Evolutionary conservation across 73 alveolate genomes (phyloP).

Genomic region (Urostyla sp.): DNA sequence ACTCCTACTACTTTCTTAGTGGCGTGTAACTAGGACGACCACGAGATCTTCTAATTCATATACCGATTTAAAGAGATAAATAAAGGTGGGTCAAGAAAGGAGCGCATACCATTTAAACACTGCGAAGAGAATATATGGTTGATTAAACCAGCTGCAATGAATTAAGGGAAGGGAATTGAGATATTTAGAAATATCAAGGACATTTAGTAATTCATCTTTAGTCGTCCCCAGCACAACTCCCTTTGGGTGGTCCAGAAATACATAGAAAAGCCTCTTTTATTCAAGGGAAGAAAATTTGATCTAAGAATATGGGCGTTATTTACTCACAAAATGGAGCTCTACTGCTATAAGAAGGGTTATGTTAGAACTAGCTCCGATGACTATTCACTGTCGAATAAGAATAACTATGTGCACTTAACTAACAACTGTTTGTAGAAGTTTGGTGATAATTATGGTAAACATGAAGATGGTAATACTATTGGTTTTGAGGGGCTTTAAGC

Average conservation of each 20-base stretch:
- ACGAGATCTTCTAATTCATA: constrained; percentile 37
- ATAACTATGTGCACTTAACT: constrained; percentile 89
- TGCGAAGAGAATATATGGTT: constrained; percentile 88
- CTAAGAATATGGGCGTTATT: constrained; percentile 92
- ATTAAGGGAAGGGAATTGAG: constrained; percentile 94
- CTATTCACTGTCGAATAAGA: constrained; percentile 64
- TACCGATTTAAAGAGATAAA: constrained; percentile 59
- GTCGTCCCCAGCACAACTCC: constrained; percentile 52
- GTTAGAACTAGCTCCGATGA: constrained; percentile 85
- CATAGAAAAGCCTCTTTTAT: constrained; percentile 90
- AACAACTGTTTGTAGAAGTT: constrained; percentile 87
- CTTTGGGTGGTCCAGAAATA: constrained; percentile 91
- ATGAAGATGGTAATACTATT: constrained; percentile 91
- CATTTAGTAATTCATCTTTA: constrained; percentile 69
- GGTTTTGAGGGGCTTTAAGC: constrained; percentile 78
- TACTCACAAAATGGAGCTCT: constrained; percentile 68
- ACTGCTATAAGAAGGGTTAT: constrained; percentile 81
- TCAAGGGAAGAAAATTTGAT: constrained; percentile 92
- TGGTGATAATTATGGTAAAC: constrained; percentile 80
- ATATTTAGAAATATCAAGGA: constrained; percentile 83
- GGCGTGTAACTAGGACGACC: constrained; percentile 56
- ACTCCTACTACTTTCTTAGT: constrained; percentile 79
- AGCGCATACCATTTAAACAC: constrained; percentile 82
- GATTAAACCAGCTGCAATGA: constrained; percentile 89
- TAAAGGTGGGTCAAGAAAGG: constrained; percentile 63